Conservation (phyloP, 148 eudicot species). For the Vaccinium darrowii region DNA sequence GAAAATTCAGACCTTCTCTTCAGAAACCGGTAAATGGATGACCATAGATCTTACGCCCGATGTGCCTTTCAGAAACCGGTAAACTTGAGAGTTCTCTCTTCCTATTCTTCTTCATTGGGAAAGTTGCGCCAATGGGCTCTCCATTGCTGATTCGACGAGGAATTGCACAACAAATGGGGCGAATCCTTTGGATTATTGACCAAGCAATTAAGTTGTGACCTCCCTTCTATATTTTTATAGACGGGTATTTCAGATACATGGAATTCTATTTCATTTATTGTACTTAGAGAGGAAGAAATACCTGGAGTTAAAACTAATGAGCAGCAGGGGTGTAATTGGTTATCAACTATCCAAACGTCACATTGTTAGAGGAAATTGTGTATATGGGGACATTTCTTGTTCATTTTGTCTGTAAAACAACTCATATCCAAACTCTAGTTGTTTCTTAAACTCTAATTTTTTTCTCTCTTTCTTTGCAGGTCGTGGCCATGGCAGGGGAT, state of each 20-base stretch:
- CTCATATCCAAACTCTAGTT: too few species aligned
- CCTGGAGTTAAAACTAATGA: not conserved
- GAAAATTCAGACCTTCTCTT: too few species aligned
- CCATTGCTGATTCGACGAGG: not conserved
- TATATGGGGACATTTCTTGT: not conserved
- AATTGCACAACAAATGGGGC: not conserved
- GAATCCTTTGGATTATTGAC: not conserved
- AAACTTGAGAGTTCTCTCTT: too few species aligned
- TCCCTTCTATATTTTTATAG: not conserved
- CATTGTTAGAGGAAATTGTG: not conserved
- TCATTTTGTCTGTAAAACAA: too few species aligned
- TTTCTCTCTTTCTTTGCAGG: constrained; percentile 32
- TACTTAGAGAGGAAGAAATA: not conserved
- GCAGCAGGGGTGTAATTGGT: not conserved
- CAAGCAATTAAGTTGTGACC: not conserved
- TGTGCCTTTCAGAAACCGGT: too few species aligned
- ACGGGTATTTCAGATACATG: not conserved
- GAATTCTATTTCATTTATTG: not conserved
- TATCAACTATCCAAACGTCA: not conserved
- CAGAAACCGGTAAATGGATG: too few species aligned
- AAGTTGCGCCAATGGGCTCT: not conserved
- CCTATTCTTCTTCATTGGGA: too few species aligned
- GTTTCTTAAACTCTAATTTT: not conserved
- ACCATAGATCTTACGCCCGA: too few species aligned
- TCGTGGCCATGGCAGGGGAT: constrained; percentile 79